A percentile compares a stretch with the other conserved stretches of the same genome.
phyloP scores from a whole-genome alignment of 306 rosid genomes.

The Begonia fuchsioides region DNA sequence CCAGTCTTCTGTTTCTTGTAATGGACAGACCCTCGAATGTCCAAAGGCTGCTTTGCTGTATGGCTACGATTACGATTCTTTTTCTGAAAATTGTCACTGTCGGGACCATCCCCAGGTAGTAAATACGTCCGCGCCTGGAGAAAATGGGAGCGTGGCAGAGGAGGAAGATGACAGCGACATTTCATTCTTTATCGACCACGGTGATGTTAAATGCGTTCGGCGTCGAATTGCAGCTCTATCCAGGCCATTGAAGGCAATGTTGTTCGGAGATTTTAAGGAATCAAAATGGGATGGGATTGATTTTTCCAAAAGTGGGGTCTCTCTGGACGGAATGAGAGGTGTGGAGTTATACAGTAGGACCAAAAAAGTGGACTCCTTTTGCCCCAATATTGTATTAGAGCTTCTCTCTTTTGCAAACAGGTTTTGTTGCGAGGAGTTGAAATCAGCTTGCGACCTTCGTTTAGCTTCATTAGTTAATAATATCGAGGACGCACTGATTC shows the following conservation, averaged over 20 bases:
- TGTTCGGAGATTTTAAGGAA: constrained; percentile 57
- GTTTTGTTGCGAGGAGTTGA: constrained; percentile 77
- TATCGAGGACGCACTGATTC: constrained; percentile 49
- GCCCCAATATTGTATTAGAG: constrained; percentile 45
- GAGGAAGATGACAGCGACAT: constrained; percentile 35
- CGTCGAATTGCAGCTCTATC: constrained; percentile 46
- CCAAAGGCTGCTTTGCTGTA: constrained; percentile 45
- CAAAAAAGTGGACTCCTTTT: constrained; percentile 34
- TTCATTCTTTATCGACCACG: constrained; percentile 37
- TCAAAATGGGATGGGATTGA: constrained; percentile 38
- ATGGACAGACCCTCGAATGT: constrained; percentile 54
- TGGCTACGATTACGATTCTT: constrained; percentile 29
- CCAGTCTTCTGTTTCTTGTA: constrained; percentile 41
- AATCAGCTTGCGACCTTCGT: constrained; percentile 45
- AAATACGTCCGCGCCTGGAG: neutral
- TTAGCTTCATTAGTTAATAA: constrained; percentile 38
- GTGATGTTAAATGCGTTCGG: constrained; percentile 41
- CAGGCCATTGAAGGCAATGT: constrained; percentile 49
- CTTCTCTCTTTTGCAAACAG: constrained; percentile 54
- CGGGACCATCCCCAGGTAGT: neutral
- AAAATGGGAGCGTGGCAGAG: neutral
- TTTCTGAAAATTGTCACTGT: constrained; percentile 23
- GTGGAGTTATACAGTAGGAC: constrained; percentile 62
- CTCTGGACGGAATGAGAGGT: constrained; percentile 47
- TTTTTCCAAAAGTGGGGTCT: constrained; percentile 49